Evolutionary conservation across 352 stramenopile genomes (phyloP).

Genomic region (Pythium utonaiense): DNA sequence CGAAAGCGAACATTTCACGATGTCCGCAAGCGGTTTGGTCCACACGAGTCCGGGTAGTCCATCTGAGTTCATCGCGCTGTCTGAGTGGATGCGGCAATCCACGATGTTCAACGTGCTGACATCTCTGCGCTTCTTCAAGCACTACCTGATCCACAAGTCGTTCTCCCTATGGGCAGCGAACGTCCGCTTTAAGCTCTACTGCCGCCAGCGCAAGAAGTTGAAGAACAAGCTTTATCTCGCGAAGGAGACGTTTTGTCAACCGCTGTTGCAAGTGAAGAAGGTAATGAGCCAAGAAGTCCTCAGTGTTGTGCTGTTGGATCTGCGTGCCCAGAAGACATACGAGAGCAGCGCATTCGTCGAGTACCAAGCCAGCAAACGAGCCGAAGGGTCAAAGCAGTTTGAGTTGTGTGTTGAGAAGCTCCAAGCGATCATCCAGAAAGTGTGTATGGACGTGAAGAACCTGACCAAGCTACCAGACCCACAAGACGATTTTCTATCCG

Average conservation of each 20-base stretch:
- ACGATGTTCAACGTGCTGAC: slow-evolving; percentile 95
- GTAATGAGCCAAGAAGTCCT: slow-evolving; percentile 83
- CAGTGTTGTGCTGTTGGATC: slow-evolving; percentile 76
- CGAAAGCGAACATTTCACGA: slow-evolving; percentile 87
- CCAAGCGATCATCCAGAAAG: slow-evolving; percentile 84
- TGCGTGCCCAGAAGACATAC: slow-evolving; percentile 88
- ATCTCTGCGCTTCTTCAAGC: slow-evolving; percentile 92
- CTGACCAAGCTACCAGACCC: slow-evolving; percentile 62
- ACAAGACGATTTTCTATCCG: slow-evolving; percentile 61
- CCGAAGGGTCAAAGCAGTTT: slow-evolving; percentile 88
- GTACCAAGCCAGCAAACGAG: slow-evolving; percentile 83
- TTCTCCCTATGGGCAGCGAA: slow-evolving; percentile 89
- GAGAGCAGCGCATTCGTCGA: slow-evolving; percentile 88
- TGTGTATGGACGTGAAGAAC: slow-evolving; percentile 90
- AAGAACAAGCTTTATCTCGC: slow-evolving; percentile 83
- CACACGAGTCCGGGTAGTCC: slow-evolving; percentile 67
- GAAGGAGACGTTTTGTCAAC: slow-evolving; percentile 87
- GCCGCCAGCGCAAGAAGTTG: slow-evolving; percentile 84
- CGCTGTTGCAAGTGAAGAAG: slow-evolving; percentile 88
- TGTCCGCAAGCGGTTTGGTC: slow-evolving; percentile 84
- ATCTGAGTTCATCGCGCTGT: slow-evolving; percentile 91
- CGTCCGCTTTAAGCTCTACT: slow-evolving; percentile 90
- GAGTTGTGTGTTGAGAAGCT: slow-evolving; percentile 90
- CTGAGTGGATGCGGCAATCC: slow-evolving; percentile 93
- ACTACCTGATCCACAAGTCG: slow-evolving; percentile 91